phyloP scores from a whole-genome alignment of 768 basidiomycete genomes.

The Astraeus odoratus region DNA sequence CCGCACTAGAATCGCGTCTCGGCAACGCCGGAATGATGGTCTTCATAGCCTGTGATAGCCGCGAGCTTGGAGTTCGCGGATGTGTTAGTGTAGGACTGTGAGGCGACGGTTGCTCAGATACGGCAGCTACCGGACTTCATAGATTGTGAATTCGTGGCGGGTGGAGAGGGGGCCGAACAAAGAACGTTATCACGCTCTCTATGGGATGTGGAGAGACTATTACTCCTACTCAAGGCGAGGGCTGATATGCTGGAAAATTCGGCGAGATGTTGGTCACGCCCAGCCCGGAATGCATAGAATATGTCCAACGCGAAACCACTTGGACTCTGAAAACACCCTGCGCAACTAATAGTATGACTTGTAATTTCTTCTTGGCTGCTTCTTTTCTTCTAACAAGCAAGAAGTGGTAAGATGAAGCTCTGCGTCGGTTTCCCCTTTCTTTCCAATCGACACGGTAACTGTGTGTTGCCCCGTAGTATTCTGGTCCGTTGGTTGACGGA shows the following conservation, averaged over 20 bases:
- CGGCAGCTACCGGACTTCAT: constrained; percentile 10
- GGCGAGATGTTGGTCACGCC: not conserved
- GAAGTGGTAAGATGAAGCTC: constrained; percentile 13
- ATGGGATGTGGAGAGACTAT: constrained; percentile 1
- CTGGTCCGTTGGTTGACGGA: too few relatives aligned
- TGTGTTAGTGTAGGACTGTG: constrained; percentile 11
- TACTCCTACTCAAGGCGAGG: constrained; percentile 13
- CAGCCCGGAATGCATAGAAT: constrained; percentile 1
- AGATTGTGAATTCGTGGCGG: constrained; percentile 17
- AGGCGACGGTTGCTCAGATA: constrained; percentile 16
- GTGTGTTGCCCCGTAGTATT: too few relatives aligned
- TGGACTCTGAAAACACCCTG: constrained; percentile 27
- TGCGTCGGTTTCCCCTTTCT: constrained; percentile 17
- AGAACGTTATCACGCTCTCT: constrained; percentile 3
- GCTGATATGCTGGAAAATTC: not conserved
- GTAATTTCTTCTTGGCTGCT: constrained; percentile 7
- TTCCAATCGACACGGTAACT: too few relatives aligned
- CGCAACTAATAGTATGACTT: constrained; percentile 34
- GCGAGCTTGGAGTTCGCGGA: constrained; percentile 13
- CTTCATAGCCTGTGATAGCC: constrained; percentile 16
- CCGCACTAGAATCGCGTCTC: constrained; percentile 10
- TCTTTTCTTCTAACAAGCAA: constrained; percentile 5
- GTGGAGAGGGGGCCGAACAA: constrained; percentile 4
- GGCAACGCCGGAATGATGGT: constrained; percentile 21
- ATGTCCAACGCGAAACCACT: constrained; percentile 20